These are phyloP conservation scores for Tricladium varicosporioides DNA, from an alignment of 2,329 filamentous ascomycete species.

Conservation along the genomic window DNA sequence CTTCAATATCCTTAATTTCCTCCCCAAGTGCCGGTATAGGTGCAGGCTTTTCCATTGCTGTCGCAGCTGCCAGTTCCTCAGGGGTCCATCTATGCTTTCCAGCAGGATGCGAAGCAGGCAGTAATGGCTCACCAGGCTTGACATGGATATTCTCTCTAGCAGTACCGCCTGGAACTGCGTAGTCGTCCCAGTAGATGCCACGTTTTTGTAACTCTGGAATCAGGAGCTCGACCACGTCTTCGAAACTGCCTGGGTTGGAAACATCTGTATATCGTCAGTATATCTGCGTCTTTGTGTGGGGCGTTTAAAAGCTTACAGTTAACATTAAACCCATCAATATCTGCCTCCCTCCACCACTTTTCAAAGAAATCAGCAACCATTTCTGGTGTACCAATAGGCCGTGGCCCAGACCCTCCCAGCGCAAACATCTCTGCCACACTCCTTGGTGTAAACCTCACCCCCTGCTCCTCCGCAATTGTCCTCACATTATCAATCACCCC, in stretches of 20 bases:
- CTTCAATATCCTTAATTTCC: too few species aligned
- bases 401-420: slow-evolving; percentile 3
- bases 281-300: background rate
- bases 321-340: slow-evolving; percentile 11
- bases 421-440: slow-evolving; percentile 8
- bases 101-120: slow-evolving; percentile 47
- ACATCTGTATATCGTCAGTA: slow-evolving; percentile 4
- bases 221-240: slow-evolving; percentile 63
- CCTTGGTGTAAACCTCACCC: slow-evolving; percentile 3
- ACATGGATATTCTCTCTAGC: slow-evolving; percentile 59
- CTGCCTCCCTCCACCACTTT: slow-evolving; percentile 2
- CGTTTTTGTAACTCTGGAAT: slow-evolving; percentile 59
- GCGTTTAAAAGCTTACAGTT: background rate
- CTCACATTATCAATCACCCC: slow-evolving; percentile 11
- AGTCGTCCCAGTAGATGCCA: slow-evolving; percentile 50
- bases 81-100: too few species aligned
- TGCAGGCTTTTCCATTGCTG: too few species aligned
- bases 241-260: slow-evolving; percentile 59
- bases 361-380: slow-evolving; percentile 7
- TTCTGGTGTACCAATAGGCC: slow-evolving; percentile 3
- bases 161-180: slow-evolving; percentile 52
- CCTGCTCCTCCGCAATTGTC: slow-evolving; percentile 1
- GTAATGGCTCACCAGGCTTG: slow-evolving; percentile 47
- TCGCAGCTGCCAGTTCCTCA: too few species aligned
- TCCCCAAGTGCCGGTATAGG: too few species aligned